Conservation (phyloP, 1,139 yeast species). For the Saccharomyces uvarum region DNA sequence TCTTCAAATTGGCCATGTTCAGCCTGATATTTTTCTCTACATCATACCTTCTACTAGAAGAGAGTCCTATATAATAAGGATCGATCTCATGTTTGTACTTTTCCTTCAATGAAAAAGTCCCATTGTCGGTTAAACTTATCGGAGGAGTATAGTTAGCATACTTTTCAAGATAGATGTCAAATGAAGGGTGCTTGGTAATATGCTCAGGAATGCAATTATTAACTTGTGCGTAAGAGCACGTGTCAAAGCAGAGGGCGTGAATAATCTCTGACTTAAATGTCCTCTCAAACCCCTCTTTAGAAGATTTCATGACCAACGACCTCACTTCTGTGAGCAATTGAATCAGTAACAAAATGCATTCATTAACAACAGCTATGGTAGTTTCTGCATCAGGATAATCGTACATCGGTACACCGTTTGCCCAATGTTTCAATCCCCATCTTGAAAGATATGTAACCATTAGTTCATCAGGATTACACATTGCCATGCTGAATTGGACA, state of each 20-base stretch:
- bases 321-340: slow-evolving; percentile 63
- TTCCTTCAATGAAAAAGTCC: slow-evolving; percentile 60
- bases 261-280: slow-evolving; percentile 63
- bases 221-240: slow-evolving; percentile 64
- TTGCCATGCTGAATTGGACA: slow-evolving; percentile 57
- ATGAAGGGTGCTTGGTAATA: slow-evolving; percentile 59
- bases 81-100: slow-evolving; percentile 51
- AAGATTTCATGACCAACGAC: slow-evolving; percentile 45
- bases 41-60: slow-evolving; percentile 75
- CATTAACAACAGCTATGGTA: slow-evolving; percentile 64
- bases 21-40: slow-evolving; percentile 39
- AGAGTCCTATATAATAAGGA: slow-evolving; percentile 75
- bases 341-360: slow-evolving; percentile 64
- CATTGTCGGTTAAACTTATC: slow-evolving; percentile 53
- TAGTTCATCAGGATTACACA: slow-evolving; percentile 50
- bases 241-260: slow-evolving; percentile 71
- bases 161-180: slow-evolving; percentile 58
- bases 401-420: slow-evolving; percentile 37
- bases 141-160: slow-evolving; percentile 62
- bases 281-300: slow-evolving; percentile 44
- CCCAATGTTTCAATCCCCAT: slow-evolving; percentile 56
- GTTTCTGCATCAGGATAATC: slow-evolving; percentile 38
- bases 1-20: slow-evolving; percentile 30
- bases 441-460: slow-evolving; percentile 56
- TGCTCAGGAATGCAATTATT: slow-evolving; percentile 69